phyloP scores from a whole-genome alignment of 108 stramenopile genomes.

The Epithemia pelagica region DNA sequence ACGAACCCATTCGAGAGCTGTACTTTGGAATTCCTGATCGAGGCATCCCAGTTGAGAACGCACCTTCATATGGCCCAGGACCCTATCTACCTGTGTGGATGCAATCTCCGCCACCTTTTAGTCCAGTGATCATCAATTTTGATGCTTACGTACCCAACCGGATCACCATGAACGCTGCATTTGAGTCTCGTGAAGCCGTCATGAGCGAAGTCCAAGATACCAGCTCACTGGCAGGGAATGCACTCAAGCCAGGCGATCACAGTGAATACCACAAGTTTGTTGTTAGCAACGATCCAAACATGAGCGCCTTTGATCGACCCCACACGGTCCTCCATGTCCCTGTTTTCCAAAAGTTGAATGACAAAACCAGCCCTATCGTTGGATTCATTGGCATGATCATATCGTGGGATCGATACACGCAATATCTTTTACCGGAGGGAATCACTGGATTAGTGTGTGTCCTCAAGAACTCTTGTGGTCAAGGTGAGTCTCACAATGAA shows the following conservation, averaged over 20 bases:
- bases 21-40: neutral
- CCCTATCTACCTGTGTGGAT: neutral
- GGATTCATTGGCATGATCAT: conserved; percentile 3
- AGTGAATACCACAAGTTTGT: too few relatives aligned
- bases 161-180: neutral
- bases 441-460: conserved; percentile 11
- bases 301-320: neutral
- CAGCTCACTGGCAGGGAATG: neutral
- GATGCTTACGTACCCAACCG: neutral
- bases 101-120: neutral
- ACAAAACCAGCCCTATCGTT: neutral
- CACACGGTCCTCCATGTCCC: neutral
- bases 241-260: too few relatives aligned
- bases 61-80: neutral
- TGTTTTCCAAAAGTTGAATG: neutral
- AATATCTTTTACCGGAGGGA: conserved; percentile 1
- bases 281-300: neutral
- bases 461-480: conserved; percentile 10
- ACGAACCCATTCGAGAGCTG: too few relatives aligned
- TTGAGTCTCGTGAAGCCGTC: neutral
- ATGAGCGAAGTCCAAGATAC: neutral
- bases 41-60: neutral
- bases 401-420: conserved; percentile 8
- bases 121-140: neutral
- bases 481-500: neutral